Base-by-base conservation (phyloP, 2,329 filamentous ascomycete species). In the Paracamarosporium sp. region DNA sequence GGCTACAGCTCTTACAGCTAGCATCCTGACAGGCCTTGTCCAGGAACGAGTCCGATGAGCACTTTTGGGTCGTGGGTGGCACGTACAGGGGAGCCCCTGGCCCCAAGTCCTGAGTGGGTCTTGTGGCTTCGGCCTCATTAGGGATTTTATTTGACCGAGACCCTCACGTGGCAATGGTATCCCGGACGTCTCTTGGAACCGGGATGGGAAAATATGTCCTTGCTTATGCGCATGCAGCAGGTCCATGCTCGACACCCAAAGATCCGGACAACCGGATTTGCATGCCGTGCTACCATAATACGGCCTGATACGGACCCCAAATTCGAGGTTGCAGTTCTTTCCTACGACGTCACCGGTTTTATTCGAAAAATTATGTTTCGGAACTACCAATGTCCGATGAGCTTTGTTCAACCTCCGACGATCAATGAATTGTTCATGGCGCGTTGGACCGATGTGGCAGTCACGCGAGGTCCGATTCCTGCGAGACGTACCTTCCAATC, bases 121-220 rank as follows among this genome's bases (percentile, higher is more conserved):
- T 52, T 62, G 66, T 73, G 70, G 70, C 70, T 68, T 73, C 70
- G 72, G 72, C 60, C 56, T 53, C 52, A 68, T 60, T 60, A 47
- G 50, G 41, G 25, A 54, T 53, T 56, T 47, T 64, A 61, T 68
- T 55, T 55, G 61, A 59, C 72, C 70, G 71, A 70, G 44, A 36
- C 47, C 35, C 65, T 74, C 72, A 73, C 71, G 73, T 75, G 72
- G 72, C 67, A 51, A 58, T 40, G 53, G 56, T 40, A 47, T 50
- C 61, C 64, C 57, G 53, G 55, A 57, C 55, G 55, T 40, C 53
- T 35, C 51, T 2, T 33, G 41, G 36, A 61, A 60, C 61, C 55
- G 40, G 47, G 55, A 53, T 52, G 43, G 52, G 48, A 30, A 50
- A 28, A 50, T 53, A 27, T 46, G 46, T 51, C 51, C 50, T 57